Base-by-base conservation (phyloP, 805 yeast species). In the Spencermartinsiella europaea region DNA sequence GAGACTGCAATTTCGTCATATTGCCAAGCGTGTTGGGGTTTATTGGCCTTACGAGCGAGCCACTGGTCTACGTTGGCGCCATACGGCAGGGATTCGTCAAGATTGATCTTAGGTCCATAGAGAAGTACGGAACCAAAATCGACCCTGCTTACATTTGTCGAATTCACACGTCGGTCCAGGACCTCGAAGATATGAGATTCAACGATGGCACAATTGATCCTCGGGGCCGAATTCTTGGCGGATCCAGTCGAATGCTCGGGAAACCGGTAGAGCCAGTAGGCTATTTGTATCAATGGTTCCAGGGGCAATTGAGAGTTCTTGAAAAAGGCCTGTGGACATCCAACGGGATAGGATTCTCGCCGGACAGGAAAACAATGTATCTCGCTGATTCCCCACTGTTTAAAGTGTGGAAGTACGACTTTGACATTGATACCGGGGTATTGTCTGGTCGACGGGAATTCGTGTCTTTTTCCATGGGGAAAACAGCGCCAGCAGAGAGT, bases 141-240 rank as follows among this genome's bases (percentile, higher is more conserved):
- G 15, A 34, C 8, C 37, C 37, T n/a, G 44, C 66, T 15, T 34
- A 34, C 37, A 34, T 34, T 10, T 17, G 37, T 7, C 14, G 16
- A 34, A 34, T 34, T n/a, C 37, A 34, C 16, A 34, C 16, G 17
- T 61, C 59, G 2, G 54, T 63, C 16, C 51, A 64, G 48, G 64
- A 64, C 42, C 47, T 70, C 19, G 52, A 66, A 39, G 31, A 34
- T 64, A 39, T 62, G 61, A 71, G 89, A 57, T 82, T 93, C 36
- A 89, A 89, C 58, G 97, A 89, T 61, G 96, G 96, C 0, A 75
- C 79, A 40, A 76, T 87, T 36, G 89, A 86, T 49, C 83, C 85
- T 2, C 68, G 76, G 58, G 95, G 96, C 0, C 74, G 82, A 50
- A 74, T 88, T 42, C 83, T 85, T 76, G 78, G 85, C 42, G 96